Conservation (phyloP, 495 filamentous ascomycete genomes). For the Penicillium canariense region DNA sequence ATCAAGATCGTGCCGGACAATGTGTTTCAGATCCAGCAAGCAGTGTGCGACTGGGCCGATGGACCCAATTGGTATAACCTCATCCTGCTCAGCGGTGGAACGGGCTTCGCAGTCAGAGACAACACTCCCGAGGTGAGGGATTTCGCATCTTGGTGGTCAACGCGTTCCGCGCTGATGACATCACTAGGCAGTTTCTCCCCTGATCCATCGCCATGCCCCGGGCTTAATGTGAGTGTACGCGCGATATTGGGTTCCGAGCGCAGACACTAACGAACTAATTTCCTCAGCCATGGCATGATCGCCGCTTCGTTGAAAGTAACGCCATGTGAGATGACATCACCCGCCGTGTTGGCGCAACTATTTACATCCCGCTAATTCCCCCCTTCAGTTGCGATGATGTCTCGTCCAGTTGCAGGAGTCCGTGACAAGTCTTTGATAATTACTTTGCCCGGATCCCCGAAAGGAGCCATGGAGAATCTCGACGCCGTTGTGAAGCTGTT, state of each 20-base stretch:
- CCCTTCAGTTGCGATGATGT: conserved; percentile 87
- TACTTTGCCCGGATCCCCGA: conserved; percentile 91
- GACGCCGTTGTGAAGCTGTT: conserved; percentile 83
- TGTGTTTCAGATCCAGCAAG: conserved; percentile 66
- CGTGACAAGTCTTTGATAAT: conserved; percentile 81
- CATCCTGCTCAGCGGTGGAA: conserved; percentile 86
- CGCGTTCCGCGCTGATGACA: conserved; percentile 21
- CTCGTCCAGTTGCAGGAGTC: conserved; percentile 87
- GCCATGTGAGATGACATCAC: conserved; percentile 64
- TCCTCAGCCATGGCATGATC: conserved; percentile 82
- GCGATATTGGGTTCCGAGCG: not conserved
- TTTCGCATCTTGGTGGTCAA: not conserved
- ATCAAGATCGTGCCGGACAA: conserved; percentile 81
- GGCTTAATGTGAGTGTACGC: conserved; percentile 69
- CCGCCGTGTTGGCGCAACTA: conserved; percentile 4
- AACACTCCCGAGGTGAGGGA: conserved; percentile 76
- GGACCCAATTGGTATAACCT: conserved; percentile 60
- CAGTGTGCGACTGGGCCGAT: conserved; percentile 70
- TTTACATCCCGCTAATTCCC: conserved; percentile 21
- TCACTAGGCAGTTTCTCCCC: conserved; percentile 68
- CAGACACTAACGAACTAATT: conserved; percentile 27
- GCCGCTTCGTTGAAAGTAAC: conserved; percentile 80
- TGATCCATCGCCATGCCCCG: conserved; percentile 84
- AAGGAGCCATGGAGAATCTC: conserved; percentile 96
- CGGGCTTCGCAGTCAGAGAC: conserved; percentile 89